phyloP scores from a whole-genome alignment of 2,329 filamentous ascomycete genomes.

The Arachnomyces sp. region DNA sequence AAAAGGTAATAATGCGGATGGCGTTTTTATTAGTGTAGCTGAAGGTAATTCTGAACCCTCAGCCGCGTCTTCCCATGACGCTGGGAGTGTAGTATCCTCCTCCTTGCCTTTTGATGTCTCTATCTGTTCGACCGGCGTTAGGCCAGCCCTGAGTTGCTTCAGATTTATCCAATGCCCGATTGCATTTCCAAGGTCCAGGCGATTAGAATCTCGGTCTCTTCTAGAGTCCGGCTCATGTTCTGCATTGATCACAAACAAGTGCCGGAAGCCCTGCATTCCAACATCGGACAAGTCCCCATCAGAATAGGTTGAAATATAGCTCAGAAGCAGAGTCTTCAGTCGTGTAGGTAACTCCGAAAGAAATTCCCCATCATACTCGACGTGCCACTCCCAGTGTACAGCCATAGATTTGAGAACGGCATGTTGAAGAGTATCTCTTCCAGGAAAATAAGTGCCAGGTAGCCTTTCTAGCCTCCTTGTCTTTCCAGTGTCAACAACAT shows the following conservation, averaged over 20 bases:
- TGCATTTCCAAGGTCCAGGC: conserved; percentile 46
- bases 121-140: conserved; percentile 23
- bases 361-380: conserved; percentile 49
- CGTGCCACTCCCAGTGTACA: conserved; percentile 47
- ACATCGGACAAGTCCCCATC: conserved; percentile 32
- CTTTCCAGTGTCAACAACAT: conserved; percentile 9
- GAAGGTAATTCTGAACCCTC: conserved; percentile 4
- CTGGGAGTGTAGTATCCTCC: background rate
- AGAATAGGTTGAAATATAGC: conserved; percentile 47
- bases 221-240: conserved; percentile 8
- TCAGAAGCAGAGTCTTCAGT: conserved; percentile 46
- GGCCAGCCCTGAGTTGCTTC: conserved; percentile 39
- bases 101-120: conserved; percentile 1
- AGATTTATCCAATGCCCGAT: conserved; percentile 43
- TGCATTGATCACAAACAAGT: conserved; percentile 36
- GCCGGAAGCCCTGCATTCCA: conserved; percentile 38
- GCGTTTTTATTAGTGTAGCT: background rate
- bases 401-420: conserved; percentile 46
- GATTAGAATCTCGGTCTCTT: conserved; percentile 17
- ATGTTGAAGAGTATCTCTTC: conserved; percentile 40
- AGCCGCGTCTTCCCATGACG: background rate
- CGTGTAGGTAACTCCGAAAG: conserved; percentile 44
- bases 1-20: conserved; percentile 31
- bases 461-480: conserved; percentile 30
- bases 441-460: conserved; percentile 32